Base-by-base conservation (phyloP, 73 alveolate species). In the Halteria grandinella region DNA sequence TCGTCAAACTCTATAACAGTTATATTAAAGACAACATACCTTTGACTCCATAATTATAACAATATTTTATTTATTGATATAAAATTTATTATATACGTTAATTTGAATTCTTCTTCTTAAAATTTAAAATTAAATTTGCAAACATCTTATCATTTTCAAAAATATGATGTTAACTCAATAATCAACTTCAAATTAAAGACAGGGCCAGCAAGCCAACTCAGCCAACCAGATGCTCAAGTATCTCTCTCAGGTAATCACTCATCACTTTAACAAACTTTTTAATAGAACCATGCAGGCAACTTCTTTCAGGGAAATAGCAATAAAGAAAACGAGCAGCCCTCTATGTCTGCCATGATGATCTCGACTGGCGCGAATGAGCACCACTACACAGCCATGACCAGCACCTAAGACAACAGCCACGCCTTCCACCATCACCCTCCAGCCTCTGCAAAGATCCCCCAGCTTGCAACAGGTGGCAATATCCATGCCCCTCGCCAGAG, bases 61-160 rank as follows among this genome's bases (percentile, higher is more conserved):
- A 39, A 39, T 11, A 11, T 39, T 39, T 39, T 39, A 39, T 39
- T 11, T 39, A 39, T 39, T 10, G 50, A 15, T 39, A 11, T 39
- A 15, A 15, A 31, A 34, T 57, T 57, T 57, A 57, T 62, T 62
- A 62, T 62, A 62, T 62, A 57, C 78, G 78, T 62, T 62, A 62
- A 36, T 62, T 62, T 62, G 60, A 62, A 62, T n/a, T n/a, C n/a
- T 62, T 62, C 78, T 62, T 62, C 78, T 62, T 62, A 62, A 62
- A 62, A 62, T 39, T 62, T 62, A 62, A 62, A 34, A 28, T 62
- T 39, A 39, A 62, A 62, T 39, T n/a, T n/a, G n/a, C n/a, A n/a
- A 39, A 39, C 40, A 25, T 39, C 57, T 39, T 40, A 62, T 39
- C 36, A n/a, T 23, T 8, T 52, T 3, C 29, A 6, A 11, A 36